A percentile compares a stretch with the other conserved stretches of the same genome.
These are phyloP conservation scores for Monosporascus sp. DNA, from an alignment of 2,329 filamentous ascomycete species.

Conservation along the genomic window DNA sequence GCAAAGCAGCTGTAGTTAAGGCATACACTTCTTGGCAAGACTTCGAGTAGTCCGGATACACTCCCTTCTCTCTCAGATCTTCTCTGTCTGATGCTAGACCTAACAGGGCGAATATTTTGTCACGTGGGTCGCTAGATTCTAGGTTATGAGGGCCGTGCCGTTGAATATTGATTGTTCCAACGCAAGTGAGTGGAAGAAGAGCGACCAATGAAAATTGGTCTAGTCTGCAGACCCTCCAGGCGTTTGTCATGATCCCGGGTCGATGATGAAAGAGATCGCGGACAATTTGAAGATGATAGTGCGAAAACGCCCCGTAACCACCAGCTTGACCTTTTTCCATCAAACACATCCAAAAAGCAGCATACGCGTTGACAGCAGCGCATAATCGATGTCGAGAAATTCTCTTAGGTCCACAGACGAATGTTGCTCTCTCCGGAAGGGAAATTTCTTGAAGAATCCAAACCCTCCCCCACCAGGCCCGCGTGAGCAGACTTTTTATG, in stretches of 20 bases:
- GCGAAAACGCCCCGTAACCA: too few relatives aligned
- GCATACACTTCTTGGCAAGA: slow-evolving; percentile 14
- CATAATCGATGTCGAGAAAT: not conserved
- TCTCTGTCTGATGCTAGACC: slow-evolving; percentile 9
- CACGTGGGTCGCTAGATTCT: slow-evolving; percentile 14
- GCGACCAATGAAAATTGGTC: slow-evolving; percentile 2
- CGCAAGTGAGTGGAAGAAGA: slow-evolving; percentile 7
- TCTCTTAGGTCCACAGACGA: not conserved
- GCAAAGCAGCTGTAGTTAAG: slow-evolving; percentile 9
- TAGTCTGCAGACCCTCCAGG: too few relatives aligned
- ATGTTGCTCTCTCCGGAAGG: not conserved
- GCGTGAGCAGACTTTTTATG: not conserved
- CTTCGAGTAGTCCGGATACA: slow-evolving; percentile 16
- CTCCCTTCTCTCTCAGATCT: slow-evolving; percentile 4
- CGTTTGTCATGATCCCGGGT: too few relatives aligned
- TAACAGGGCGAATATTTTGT: slow-evolving; percentile 18
- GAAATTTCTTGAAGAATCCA: too few relatives aligned
- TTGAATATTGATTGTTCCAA: slow-evolving; percentile 3
- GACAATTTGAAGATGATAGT: too few relatives aligned
- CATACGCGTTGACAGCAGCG: not conserved
- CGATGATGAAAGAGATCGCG: too few relatives aligned
- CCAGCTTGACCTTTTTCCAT: not conserved
- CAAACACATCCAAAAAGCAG: not conserved
- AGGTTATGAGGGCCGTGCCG: slow-evolving; percentile 12
- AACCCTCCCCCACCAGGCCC: too few relatives aligned